Evolutionary conservation across 345 rosid genomes (phyloP).

Genomic region (Crucihimalaya himalaica): DNA sequence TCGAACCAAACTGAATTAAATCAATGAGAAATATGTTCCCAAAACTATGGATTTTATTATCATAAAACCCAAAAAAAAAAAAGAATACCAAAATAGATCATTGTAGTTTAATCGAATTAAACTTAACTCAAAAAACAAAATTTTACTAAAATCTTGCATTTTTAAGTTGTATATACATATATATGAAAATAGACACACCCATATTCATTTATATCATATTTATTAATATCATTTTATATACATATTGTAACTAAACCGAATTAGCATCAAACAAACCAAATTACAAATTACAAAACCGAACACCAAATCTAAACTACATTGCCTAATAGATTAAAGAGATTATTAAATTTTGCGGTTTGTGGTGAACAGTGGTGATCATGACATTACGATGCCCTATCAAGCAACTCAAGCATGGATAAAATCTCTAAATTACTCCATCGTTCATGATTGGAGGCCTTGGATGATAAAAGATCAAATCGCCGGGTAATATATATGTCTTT

Average conservation of each 20-base stretch:
- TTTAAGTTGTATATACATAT: background rate
- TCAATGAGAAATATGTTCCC: background rate
- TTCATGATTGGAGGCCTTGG: slow-evolving; percentile 64
- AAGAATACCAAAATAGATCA: background rate
- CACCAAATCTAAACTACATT: background rate
- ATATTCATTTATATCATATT: too few species aligned
- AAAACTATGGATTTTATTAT: background rate
- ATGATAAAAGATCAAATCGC: slow-evolving; percentile 48
- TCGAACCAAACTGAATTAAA: background rate
- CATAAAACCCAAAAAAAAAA: background rate
- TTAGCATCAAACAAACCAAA: background rate
- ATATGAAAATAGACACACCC: too few species aligned
- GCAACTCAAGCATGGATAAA: slow-evolving; percentile 65
- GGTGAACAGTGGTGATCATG: slow-evolving; percentile 57
- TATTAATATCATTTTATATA: background rate
- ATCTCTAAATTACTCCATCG: slow-evolving; percentile 50
- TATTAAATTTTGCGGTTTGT: background rate
- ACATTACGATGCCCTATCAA: slow-evolving; percentile 42
- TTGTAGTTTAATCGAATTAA: background rate
- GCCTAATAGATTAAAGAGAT: background rate
- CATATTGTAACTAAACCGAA: background rate
- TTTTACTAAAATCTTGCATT: background rate
- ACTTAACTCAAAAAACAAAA: background rate
- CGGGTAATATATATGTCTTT: slow-evolving; percentile 14
- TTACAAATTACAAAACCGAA: background rate